These are phyloP conservation scores for Colletotrichum chlorophyti DNA, from an alignment of 2,329 filamentous ascomycete species.

Conservation along the genomic window DNA sequence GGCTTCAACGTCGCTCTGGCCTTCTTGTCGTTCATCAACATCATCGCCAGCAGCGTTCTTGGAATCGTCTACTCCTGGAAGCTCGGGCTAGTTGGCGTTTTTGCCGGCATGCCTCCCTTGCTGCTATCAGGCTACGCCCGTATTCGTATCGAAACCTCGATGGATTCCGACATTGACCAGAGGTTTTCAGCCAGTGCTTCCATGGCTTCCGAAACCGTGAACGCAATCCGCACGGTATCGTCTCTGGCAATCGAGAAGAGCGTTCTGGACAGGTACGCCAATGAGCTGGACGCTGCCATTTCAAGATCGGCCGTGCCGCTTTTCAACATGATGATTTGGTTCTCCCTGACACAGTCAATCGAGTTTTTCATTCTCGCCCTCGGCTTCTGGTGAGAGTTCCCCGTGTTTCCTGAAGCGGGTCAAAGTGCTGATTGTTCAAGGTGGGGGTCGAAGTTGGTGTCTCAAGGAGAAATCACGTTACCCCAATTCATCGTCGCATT, in stretches of 20 bases:
- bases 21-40: constrained; percentile 46
- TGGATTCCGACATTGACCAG: constrained; percentile 44
- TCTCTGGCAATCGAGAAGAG: constrained; percentile 45
- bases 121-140: constrained; percentile 47
- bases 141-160: constrained; percentile 47
- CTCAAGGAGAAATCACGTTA: constrained; percentile 19
- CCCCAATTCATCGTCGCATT: constrained; percentile 36
- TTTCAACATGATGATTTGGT: constrained; percentile 27
- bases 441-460: constrained; percentile 17
- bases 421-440: not conserved
- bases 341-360: constrained; percentile 36
- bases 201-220: constrained; percentile 52
- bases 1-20: constrained; percentile 50
- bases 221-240: constrained; percentile 51
- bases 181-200: constrained; percentile 48
- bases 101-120: constrained; percentile 49
- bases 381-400: constrained; percentile 40
- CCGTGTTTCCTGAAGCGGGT: not conserved
- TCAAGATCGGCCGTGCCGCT: not conserved
- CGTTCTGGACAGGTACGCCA: constrained; percentile 34
- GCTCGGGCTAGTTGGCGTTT: constrained; percentile 49
- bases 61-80: constrained; percentile 51
- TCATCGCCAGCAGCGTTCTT: constrained; percentile 47
- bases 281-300: constrained; percentile 36
- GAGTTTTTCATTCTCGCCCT: constrained; percentile 42